Percentiles rank a stretch among this genome's conserved stretches.
These are phyloP conservation scores for Aspergillus steynii DNA, from an alignment of 495 filamentous ascomycete genomes.

Conservation along the genomic window DNA sequence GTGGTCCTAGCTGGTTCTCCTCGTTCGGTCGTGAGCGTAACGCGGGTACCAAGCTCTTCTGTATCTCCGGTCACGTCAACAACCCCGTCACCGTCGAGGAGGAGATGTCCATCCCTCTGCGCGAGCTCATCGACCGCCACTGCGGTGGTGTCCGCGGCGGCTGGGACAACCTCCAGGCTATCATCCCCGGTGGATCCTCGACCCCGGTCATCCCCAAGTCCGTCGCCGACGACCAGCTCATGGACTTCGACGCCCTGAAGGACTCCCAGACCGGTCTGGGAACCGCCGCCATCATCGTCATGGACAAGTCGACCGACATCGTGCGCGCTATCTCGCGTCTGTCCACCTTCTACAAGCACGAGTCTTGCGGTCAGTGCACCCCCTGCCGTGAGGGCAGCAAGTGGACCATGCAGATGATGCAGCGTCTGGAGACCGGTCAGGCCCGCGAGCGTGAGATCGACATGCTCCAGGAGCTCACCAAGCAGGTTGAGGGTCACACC, in stretches of 20 bases:
- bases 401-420: conserved; percentile 99
- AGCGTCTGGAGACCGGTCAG: conserved; percentile 86
- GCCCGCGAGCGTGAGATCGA: conserved; percentile 92
- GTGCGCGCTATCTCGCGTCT: conserved; percentile 90
- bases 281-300: conserved; percentile 97
- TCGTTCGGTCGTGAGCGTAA: conserved; percentile 93
- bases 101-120: conserved; percentile 94
- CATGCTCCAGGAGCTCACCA: conserved; percentile 98
- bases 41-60: conserved; percentile 95
- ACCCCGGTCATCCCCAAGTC: conserved; percentile 89
- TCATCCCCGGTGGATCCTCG: conserved; percentile 95
- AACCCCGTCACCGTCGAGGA: conserved; percentile 97
- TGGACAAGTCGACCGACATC: conserved; percentile 97
- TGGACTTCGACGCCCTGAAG: conserved; percentile 99
- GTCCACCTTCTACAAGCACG: conserved; percentile 96
- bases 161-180: conserved; percentile 94
- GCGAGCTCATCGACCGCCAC: conserved; percentile 95
- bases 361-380: conserved; percentile 97
- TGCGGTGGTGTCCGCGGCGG: conserved; percentile 94
- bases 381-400: conserved; percentile 96
- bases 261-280: conserved; percentile 95
- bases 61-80: conserved; percentile 98
- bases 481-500: conserved; percentile 98
- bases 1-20: conserved; percentile 90
- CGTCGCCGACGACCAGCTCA: conserved; percentile 89